Evolutionary conservation across 2,329 filamentous ascomycete genomes (phyloP).

Genomic region (Decorospora gaudefroyi): DNA sequence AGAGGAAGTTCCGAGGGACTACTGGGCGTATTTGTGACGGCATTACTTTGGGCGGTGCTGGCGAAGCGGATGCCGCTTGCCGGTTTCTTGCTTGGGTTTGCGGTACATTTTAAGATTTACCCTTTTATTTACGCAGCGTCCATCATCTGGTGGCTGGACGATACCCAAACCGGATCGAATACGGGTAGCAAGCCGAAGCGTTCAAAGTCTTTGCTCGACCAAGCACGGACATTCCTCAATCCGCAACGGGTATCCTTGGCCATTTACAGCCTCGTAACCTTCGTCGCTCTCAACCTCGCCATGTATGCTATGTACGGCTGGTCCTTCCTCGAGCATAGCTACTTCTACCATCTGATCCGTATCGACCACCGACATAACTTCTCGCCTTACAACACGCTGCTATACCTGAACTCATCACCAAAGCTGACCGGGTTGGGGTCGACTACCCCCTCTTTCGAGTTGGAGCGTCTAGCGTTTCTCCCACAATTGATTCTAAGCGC

Average conservation of each 20-base stretch:
- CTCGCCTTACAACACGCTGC: conserved; percentile 88
- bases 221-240: conserved; percentile 36
- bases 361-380: conserved; percentile 99
- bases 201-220: conserved; percentile 27
- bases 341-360: conserved; percentile 86
- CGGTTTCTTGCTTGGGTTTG: conserved; percentile 75
- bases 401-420: conserved; percentile 80
- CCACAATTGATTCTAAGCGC: conserved; percentile 84
- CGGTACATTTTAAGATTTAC: conserved; percentile 98
- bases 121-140: conserved; percentile 91
- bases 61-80: conserved; percentile 66
- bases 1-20: conserved; percentile 91
- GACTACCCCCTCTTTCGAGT: conserved; percentile 49
- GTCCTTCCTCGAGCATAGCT: conserved; percentile 87
- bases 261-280: conserved; percentile 70
- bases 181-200: conserved; percentile 1
- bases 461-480: conserved; percentile 84
- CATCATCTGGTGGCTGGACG: conserved; percentile 79
- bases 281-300: conserved; percentile 70
- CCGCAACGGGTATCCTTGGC: conserved; percentile 60
- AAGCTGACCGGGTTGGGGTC: conserved; percentile 24
- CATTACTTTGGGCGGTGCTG: conserved; percentile 80
- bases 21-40: conserved; percentile 80
- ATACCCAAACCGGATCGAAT: conserved; percentile 44
- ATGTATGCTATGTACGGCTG: conserved; percentile 79